Conservation (phyloP, 768 basidiomycete genomes). For the Lactarius sp. region DNA sequence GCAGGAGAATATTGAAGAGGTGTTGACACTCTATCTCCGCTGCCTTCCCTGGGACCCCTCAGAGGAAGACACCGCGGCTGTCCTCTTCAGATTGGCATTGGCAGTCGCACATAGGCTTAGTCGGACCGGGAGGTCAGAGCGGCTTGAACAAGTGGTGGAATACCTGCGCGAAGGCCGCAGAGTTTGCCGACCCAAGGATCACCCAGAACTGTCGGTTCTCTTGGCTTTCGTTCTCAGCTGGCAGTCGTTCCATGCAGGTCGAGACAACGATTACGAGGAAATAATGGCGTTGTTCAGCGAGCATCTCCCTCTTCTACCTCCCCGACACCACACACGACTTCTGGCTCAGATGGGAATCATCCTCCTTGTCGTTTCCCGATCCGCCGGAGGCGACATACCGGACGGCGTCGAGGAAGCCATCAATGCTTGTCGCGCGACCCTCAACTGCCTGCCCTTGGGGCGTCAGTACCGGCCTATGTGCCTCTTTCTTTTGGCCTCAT, state of each 20-base stretch:
- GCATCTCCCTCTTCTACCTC: constrained; percentile 1
- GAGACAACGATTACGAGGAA: no score
- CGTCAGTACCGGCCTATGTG: neutral
- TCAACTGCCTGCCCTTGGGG: neutral
- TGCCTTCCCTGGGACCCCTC: neutral
- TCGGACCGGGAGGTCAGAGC: neutral
- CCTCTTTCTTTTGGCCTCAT: neutral
- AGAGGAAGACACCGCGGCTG: neutral
- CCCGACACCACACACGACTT: neutral
- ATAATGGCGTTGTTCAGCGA: neutral
- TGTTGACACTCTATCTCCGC: constrained; percentile 1
- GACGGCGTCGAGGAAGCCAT: neutral
- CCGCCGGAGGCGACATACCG: neutral
- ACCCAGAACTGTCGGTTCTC: neutral
- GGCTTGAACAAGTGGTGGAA: neutral
- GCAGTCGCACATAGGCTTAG: neutral
- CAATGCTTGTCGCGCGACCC: neutral
- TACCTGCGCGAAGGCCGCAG: neutral
- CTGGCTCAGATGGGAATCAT: neutral
- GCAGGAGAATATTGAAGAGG: neutral
- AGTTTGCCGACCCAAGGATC: neutral
- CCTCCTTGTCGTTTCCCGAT: neutral
- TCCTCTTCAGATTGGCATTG: constrained; percentile 3
- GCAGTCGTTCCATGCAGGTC: neutral
- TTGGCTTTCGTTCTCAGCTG: neutral